phyloP scores from a whole-genome alignment of 164 flowering plant genomes.

The Liquidambar formosana region DNA sequence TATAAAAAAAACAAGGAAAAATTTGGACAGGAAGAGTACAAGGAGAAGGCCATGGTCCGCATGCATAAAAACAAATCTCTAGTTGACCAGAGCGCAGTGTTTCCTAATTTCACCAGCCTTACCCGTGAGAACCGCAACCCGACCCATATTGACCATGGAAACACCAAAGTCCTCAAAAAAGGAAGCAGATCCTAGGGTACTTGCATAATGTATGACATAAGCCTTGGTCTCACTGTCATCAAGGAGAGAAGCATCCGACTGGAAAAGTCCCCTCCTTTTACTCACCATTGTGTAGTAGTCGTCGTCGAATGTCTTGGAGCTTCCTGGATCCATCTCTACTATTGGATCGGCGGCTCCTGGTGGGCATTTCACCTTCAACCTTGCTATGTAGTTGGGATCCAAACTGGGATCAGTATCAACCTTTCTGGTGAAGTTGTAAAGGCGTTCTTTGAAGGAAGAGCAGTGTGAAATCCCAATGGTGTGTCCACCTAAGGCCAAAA shows the following conservation, averaged over 20 bases:
- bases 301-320: constrained; percentile 46
- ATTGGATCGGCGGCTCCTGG: constrained; percentile 20
- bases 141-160: constrained; percentile 63
- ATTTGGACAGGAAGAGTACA: no score
- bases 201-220: constrained; percentile 30
- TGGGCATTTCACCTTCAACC: constrained; percentile 39
- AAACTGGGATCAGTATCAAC: constrained; percentile 48
- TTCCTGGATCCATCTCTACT: constrained; percentile 67
- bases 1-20: no score
- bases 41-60: no score
- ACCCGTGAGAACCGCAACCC: constrained; percentile 51
- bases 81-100: no score
- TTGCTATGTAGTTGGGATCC: constrained; percentile 35
- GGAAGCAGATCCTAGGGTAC: constrained; percentile 20
- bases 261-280: constrained; percentile 53
- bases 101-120: no score
- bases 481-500: constrained; percentile 59
- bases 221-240: constrained; percentile 31
- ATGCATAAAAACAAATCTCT: no score
- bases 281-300: constrained; percentile 38
- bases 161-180: constrained; percentile 44
- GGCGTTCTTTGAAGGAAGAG: constrained; percentile 45
- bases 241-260: constrained; percentile 58
- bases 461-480: constrained; percentile 64
- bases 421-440: no score